Conservation (phyloP, 148 eudicot species). For the Arbutus unedo region DNA sequence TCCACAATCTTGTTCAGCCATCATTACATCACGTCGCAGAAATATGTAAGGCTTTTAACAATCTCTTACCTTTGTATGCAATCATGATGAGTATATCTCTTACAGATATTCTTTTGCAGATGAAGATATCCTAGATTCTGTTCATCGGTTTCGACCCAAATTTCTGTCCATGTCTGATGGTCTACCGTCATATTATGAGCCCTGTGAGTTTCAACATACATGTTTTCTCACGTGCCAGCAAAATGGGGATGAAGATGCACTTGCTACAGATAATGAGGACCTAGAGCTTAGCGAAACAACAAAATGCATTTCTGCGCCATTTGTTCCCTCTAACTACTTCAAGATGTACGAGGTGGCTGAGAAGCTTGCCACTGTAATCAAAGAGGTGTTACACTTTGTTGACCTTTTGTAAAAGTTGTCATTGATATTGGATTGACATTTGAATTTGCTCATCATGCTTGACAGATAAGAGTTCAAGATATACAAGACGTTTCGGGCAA, state of each 20-base stretch:
- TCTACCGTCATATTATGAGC: slow-evolving; percentile 60
- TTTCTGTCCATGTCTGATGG: slow-evolving; percentile 54
- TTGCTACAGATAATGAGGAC: slow-evolving; percentile 37
- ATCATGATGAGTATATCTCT: slow-evolving; percentile 14
- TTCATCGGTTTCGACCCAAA: slow-evolving; percentile 77
- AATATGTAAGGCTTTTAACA: slow-evolving; percentile 52
- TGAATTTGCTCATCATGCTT: slow-evolving; percentile 17
- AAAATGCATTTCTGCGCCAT: slow-evolving; percentile 64
- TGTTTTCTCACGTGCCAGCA: slow-evolving; percentile 44
- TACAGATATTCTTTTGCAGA: slow-evolving; percentile 44
- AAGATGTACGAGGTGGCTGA: slow-evolving; percentile 46
- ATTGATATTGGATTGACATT: slow-evolving; percentile 11
- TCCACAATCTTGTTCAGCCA: slow-evolving; percentile 70
- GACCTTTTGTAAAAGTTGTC: slow-evolving; percentile 9
- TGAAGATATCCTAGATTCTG: slow-evolving; percentile 59
- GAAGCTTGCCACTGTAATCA: slow-evolving; percentile 53
- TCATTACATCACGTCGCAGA: slow-evolving; percentile 67
- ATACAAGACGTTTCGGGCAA: slow-evolving; percentile 33
- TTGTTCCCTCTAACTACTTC: slow-evolving; percentile 50
- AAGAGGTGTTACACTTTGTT: slow-evolving; percentile 56
- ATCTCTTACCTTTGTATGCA: neutral
- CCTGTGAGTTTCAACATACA: slow-evolving; percentile 53
- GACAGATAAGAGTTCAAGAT: slow-evolving; percentile 59
- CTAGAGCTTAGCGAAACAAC: slow-evolving; percentile 27
- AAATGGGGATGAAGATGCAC: slow-evolving; percentile 29